Conservation (phyloP, 2,329 filamentous ascomycete species). For the Leptoxyphium fumago region DNA sequence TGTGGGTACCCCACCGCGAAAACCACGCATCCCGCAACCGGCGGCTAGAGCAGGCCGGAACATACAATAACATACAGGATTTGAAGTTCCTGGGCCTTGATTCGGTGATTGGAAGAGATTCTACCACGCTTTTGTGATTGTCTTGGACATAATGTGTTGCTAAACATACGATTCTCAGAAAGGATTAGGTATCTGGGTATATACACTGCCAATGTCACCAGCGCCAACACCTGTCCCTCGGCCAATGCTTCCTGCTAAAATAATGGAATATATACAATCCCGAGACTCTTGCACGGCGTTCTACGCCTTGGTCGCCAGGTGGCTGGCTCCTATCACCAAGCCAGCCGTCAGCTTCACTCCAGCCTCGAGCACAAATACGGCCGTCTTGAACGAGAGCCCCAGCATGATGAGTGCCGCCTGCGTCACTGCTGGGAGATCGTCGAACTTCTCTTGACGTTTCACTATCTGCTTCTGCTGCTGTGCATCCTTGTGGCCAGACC, state of each 20-base stretch:
- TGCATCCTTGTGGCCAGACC: slow-evolving; percentile 1
- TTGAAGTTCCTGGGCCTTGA: too few species aligned
- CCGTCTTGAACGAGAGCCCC: slow-evolving; percentile 27
- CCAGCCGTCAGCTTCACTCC: slow-evolving; percentile 25
- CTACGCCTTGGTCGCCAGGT: slow-evolving; percentile 22
- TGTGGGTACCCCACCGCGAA: too few species aligned
- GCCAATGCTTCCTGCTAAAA: neutral
- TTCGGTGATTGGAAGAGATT: too few species aligned
- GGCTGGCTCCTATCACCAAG: slow-evolving; percentile 23
- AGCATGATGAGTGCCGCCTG: slow-evolving; percentile 25
- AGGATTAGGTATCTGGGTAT: neutral
- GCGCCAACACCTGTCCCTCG: neutral
- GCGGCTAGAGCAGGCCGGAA: too few species aligned
- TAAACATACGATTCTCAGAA: too few species aligned
- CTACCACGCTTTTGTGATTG: too few species aligned
- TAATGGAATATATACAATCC: neutral
- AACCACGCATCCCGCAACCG: too few species aligned
- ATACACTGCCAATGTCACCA: neutral
- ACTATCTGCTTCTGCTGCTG: slow-evolving; percentile 8
- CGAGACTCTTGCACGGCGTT: neutral
- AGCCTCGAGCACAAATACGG: slow-evolving; percentile 27
- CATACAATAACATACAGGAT: too few species aligned
- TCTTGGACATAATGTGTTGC: too few species aligned
- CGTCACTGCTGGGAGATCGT: slow-evolving; percentile 24
- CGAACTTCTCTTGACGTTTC: slow-evolving; percentile 16